Conservation (phyloP, 306 rosid genomes). For the Malus domestica region ASM211411v1 NC_041800.1:7997501-7998000, state of each 20-base stretch:
- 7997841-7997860: not conserved
- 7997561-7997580: not conserved
- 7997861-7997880: too few relatives aligned
- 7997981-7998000: not conserved
- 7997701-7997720: not conserved
- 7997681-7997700: not conserved
- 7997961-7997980: too few relatives aligned
- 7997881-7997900: too few relatives aligned
- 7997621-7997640: not conserved
- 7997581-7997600: not conserved
- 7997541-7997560: not conserved
- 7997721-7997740: too few relatives aligned
- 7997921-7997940: too few relatives aligned
- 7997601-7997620: not conserved
- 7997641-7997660: not conserved
- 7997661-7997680: not conserved
- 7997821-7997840: not conserved
- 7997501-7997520: constrained; percentile 84
- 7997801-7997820: too few relatives aligned
- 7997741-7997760: not conserved
- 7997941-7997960: too few relatives aligned
- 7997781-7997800: not conserved
- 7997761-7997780: not conserved
- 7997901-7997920: too few relatives aligned
- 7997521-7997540: constrained; percentile 32